Evolutionary conservation across 2,329 filamentous ascomycete species (phyloP).

Genomic region (Ophiostoma piceae): DNA sequence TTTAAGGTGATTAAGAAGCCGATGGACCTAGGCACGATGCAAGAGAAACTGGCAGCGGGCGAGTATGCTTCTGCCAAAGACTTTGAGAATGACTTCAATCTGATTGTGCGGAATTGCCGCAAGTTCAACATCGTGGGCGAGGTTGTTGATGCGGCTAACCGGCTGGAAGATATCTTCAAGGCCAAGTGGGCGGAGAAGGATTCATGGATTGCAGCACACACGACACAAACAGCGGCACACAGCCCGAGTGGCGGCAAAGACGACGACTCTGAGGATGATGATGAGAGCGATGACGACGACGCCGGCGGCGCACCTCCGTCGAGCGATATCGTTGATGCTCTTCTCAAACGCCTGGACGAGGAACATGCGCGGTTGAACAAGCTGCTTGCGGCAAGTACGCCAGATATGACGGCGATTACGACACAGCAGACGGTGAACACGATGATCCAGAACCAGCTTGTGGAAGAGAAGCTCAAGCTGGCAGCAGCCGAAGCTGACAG

Average conservation of each 20-base stretch:
- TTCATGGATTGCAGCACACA: conserved; percentile 70
- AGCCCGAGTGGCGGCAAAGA: conserved; percentile 57
- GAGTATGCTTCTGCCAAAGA: conserved; percentile 79
- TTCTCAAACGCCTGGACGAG: conserved; percentile 49
- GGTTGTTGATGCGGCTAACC: conserved; percentile 52
- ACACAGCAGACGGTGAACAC: conserved; percentile 58
- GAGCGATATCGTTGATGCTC: conserved; percentile 48
- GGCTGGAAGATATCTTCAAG: conserved; percentile 71
- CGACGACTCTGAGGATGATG: conserved; percentile 66
- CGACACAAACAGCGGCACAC: conserved; percentile 8
- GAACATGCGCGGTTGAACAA: conserved; percentile 56
- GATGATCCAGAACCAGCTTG: conserved; percentile 65
- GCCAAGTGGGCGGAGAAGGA: conserved; percentile 71
- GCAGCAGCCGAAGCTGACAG: conserved; percentile 50
- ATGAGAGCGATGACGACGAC: conserved; percentile 53
- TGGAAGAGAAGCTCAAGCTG: conserved; percentile 64
- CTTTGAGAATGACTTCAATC: conserved; percentile 74
- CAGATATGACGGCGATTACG: conserved; percentile 49
- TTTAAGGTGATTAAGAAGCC: conserved; percentile 92
- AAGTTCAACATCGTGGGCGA: conserved; percentile 64
- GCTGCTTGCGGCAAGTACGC: conserved; percentile 46
- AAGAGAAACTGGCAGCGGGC: conserved; percentile 67
- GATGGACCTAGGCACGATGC: conserved; percentile 87
- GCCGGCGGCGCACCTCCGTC: conserved; percentile 40
- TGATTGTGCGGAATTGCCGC: conserved; percentile 86